Conservation (phyloP, 106 monocot species). For the Allium sativum region DNA sequence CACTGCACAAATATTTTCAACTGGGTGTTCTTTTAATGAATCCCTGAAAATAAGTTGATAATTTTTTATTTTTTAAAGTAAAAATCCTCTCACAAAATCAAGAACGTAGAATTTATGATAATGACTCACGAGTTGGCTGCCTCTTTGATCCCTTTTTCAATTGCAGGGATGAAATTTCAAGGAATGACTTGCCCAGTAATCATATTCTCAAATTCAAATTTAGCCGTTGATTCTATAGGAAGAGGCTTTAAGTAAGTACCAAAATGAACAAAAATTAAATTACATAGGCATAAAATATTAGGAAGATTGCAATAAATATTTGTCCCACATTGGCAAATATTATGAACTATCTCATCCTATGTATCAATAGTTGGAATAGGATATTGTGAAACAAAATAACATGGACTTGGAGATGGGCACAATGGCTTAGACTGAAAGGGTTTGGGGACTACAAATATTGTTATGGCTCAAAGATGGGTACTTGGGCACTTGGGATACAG, state of each 20-base stretch:
- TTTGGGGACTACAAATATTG: no score
- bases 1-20: conserved; percentile 77
- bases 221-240: conserved; percentile 46
- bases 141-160: conserved; percentile 93
- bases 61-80: no score
- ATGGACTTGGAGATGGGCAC: no score
- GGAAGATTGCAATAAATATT: no score
- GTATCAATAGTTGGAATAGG: no score
- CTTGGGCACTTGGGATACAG: no score
- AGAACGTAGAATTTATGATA: neutral
- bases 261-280: neutral
- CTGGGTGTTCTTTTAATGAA: conserved; percentile 87
- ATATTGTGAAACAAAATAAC: no score
- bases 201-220: conserved; percentile 97
- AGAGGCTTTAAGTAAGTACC: conserved; percentile 82
- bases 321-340: no score
- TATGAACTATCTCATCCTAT: no score
- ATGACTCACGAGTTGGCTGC: conserved; percentile 79
- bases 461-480: no score
- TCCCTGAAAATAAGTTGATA: conserved; percentile 34
- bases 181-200: conserved; percentile 88
- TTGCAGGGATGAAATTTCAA: conserved; percentile 77
- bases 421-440: no score
- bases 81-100: neutral
- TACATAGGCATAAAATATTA: no score